Evolutionary conservation across 805 yeast genomes (phyloP), one percentile per base, ranked within the genome.

Genomic region (Candida loeiensis): DNA sequence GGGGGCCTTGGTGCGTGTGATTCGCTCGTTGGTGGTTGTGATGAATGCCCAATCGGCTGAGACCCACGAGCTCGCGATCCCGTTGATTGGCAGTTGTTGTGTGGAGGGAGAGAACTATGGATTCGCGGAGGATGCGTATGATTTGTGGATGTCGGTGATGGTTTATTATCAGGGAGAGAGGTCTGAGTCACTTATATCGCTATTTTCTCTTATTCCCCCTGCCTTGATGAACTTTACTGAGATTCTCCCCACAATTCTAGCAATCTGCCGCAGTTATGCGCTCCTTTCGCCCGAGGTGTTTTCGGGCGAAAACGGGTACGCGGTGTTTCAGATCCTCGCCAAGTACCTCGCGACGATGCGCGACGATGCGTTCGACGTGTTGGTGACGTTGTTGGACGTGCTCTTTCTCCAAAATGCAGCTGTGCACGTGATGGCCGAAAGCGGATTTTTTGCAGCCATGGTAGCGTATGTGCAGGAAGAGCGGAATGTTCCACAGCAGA

Each of bases 91-190:
- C 9, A 75, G 83, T 34, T 82, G 93, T 51, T 79, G 85, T 47
- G 73, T 80, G 1, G 65, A 53, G 15, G 39, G 49, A 1, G 65
- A 58, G 20, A 41, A 48, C 26, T 65, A 67, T 15, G 75, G 88
- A 0, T 58, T 90, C 7, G 73, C 82, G 14, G 97, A 90, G 55
- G 97, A 90, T 62, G 96, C 95, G 0, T 79, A 77, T 54, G 95
- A 87, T 41, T 66, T 90, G 30, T 88, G 96, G 95, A 66, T 75
- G n/a, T 69, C 82, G 1, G 57, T 85, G 2, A 56, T 88, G 37
- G 85, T 78, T 46, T 79, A 80, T 45, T 85, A 91, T 1, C 34
- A 39, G n/a, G 34, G 21, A 3, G 22, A 16, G 6, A 22, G 15
- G 11, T 16, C 27, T 15, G 28, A 49, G 4, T 28, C 41, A n/a